Evolutionary conservation across 805 yeast genomes (phyloP).

Genomic region (Wickerhamiella sorbophila): DNA sequence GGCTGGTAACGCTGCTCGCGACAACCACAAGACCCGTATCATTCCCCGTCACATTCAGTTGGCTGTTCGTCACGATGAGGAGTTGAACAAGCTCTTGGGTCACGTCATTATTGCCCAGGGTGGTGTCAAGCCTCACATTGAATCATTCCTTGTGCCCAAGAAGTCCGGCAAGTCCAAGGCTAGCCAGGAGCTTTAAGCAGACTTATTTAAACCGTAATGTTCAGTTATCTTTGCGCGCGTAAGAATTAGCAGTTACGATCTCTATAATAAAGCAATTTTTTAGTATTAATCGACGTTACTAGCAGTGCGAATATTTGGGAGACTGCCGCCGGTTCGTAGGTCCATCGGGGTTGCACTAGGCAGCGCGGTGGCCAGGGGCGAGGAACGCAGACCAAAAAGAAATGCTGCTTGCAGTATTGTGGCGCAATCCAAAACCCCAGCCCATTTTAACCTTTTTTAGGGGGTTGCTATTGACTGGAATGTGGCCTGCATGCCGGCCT

Average conservation of each 20-base stretch:
- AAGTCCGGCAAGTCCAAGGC: slow-evolving; percentile 27
- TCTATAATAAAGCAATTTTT: too few relatives aligned
- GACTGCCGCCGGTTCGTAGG: too few relatives aligned
- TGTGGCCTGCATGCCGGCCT: not conserved
- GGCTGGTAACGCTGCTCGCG: slow-evolving; percentile 98
- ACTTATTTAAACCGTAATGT: slow-evolving; percentile 5
- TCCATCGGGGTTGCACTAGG: too few relatives aligned
- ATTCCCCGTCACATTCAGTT: slow-evolving; percentile 94
- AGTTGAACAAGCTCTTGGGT: slow-evolving; percentile 71
- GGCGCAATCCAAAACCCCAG: not conserved
- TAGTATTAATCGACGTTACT: too few relatives aligned
- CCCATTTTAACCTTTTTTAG: not conserved
- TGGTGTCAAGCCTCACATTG: slow-evolving; percentile 94
- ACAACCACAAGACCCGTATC: slow-evolving; percentile 87
- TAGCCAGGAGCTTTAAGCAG: slow-evolving; percentile 24
- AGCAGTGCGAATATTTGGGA: too few relatives aligned
- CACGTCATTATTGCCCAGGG: slow-evolving; percentile 95
- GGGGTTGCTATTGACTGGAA: not conserved
- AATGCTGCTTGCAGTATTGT: too few relatives aligned
- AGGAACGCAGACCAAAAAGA: too few relatives aligned
- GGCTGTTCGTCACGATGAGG: slow-evolving; percentile 97
- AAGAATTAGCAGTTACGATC: not conserved
- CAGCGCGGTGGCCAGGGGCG: too few relatives aligned
- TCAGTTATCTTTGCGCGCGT: not conserved
- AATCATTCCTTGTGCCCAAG: slow-evolving; percentile 64